A percentile compares a stretch with the other conserved stretches of the same genome.
Conservation (phyloP, 2,329 filamentous ascomycete species). For the Metarhizium rileyi region DNA sequence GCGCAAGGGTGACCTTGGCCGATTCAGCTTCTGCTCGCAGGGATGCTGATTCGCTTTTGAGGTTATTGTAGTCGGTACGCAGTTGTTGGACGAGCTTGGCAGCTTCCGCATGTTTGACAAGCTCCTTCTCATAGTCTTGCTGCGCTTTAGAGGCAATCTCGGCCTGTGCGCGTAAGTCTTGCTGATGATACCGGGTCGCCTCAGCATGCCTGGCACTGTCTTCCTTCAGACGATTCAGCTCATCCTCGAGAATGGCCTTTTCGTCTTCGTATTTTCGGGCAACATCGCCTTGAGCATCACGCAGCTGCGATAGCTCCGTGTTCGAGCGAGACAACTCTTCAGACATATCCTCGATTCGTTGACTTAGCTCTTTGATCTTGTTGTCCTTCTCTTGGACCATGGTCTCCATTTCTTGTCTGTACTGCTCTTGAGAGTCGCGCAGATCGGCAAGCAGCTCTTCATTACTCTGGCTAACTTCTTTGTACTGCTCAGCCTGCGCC, state of each 20-base stretch:
- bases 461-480: slow-evolving; percentile 72
- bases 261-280: slow-evolving; percentile 67
- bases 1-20: slow-evolving; percentile 65
- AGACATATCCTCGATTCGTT: slow-evolving; percentile 75
- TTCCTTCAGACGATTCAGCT: slow-evolving; percentile 73
- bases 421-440: slow-evolving; percentile 73
- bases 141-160: slow-evolving; percentile 90
- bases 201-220: slow-evolving; percentile 72
- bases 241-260: slow-evolving; percentile 66
- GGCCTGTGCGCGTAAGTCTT: slow-evolving; percentile 86
- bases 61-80: slow-evolving; percentile 68
- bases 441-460: slow-evolving; percentile 81
- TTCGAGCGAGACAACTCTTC: slow-evolving; percentile 74
- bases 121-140: slow-evolving; percentile 87
- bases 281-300: slow-evolving; percentile 70
- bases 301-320: slow-evolving; percentile 68
- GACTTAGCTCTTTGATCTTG: slow-evolving; percentile 71
- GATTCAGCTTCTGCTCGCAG: slow-evolving; percentile 77
- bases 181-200: slow-evolving; percentile 74
- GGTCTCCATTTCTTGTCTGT: slow-evolving; percentile 74
- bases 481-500: slow-evolving; percentile 77
- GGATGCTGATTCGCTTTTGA: slow-evolving; percentile 69
- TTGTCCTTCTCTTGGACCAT: slow-evolving; percentile 67
- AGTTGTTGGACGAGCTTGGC: slow-evolving; percentile 73
- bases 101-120: slow-evolving; percentile 93